Conservation (phyloP, 768 basidiomycete genomes). For the Tulasnella sp. region DNA sequence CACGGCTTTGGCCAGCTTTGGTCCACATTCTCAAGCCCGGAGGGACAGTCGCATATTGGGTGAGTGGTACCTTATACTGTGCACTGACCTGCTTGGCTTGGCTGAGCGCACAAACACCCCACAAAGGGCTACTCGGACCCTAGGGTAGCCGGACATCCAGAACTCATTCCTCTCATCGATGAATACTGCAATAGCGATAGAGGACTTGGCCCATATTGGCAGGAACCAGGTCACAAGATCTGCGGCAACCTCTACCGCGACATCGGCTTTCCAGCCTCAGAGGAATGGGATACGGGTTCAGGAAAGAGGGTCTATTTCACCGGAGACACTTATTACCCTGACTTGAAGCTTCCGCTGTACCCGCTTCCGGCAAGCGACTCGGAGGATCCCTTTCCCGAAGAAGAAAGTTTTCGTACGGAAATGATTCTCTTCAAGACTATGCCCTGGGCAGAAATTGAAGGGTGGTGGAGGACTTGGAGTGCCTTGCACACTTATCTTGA, state of each 20-base stretch:
- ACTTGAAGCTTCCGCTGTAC: constrained; percentile 27
- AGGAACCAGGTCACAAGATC: constrained; percentile 72
- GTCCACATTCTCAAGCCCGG: constrained; percentile 39
- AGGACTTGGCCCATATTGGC: constrained; percentile 73
- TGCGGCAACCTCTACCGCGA: constrained; percentile 70
- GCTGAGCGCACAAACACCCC: neutral
- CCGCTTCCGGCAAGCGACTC: neutral
- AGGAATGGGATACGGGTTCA: constrained; percentile 39
- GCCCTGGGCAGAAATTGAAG: constrained; percentile 67
- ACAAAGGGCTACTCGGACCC: constrained; percentile 64
- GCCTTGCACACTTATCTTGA: constrained; percentile 70
- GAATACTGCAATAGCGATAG: constrained; percentile 47
- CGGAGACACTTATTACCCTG: constrained; percentile 48
- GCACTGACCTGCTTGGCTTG: neutral
- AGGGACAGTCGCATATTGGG: constrained; percentile 44
- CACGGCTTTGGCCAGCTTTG: constrained; percentile 41
- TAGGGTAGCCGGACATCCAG: constrained; percentile 62
- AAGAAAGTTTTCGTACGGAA: constrained; percentile 7
- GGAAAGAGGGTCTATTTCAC: constrained; percentile 43
- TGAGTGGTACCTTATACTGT: neutral
- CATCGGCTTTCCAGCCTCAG: constrained; percentile 50
- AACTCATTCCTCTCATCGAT: constrained; percentile 60
- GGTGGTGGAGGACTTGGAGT: constrained; percentile 72
- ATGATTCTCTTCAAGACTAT: constrained; percentile 61
- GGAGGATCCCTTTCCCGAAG: neutral